Evolutionary conservation across 176 grass and related monocot genomes (phyloP), one percentile per base, ranked within the genome.

Genomic region (Triticum turgidum): DNA sequence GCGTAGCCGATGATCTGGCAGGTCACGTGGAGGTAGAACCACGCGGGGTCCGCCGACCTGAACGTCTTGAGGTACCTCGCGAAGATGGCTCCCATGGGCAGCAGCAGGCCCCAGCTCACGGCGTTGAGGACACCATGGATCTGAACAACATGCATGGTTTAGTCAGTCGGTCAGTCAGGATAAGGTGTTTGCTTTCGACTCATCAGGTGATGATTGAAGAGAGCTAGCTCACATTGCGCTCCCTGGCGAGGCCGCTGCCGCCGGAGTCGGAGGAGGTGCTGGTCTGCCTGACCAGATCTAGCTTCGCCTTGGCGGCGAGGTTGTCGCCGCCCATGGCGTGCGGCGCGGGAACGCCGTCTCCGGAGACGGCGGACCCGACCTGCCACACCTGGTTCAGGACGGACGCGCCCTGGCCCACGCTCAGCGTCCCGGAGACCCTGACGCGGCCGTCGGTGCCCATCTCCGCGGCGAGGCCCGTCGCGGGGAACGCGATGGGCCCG

Each of bases 11-110:
- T 63, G 30, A 91, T 47, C 73, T 97, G 95, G 77, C 95, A 97
- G 37, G 81, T 68, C 1, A 92, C 90, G 44, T 97, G 95, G 38
- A 97, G 88, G 77, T 97, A 97, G 79, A 97, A 97, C 95, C 95
- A 97, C 4, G 95, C 86, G 0, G 95, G 95, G 44, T 94, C 95
- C 0, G 87, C 90, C 1, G 83, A 91, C 34, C 89, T 90, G 82
- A 97, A 97, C 32, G 89, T 93, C 86, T 87, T 92, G 72, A 97
- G 83, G 14, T 97, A 97, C 30, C 95, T 82, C 7, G 95, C 90
- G 12, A 97, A 85, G 45, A 94, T 91, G 38, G 79, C 92, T 82
- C 92, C 95, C 37, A 97, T 87, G 45, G 95, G 95, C 39, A 97
- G 62, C 5, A 97, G 86, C 63, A 97, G 78, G 1, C 95, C 95